These are phyloP conservation scores for Talaromyces verruculosus DNA, from an alignment of 2,329 filamentous ascomycete species.

Conservation along the genomic window DNA sequence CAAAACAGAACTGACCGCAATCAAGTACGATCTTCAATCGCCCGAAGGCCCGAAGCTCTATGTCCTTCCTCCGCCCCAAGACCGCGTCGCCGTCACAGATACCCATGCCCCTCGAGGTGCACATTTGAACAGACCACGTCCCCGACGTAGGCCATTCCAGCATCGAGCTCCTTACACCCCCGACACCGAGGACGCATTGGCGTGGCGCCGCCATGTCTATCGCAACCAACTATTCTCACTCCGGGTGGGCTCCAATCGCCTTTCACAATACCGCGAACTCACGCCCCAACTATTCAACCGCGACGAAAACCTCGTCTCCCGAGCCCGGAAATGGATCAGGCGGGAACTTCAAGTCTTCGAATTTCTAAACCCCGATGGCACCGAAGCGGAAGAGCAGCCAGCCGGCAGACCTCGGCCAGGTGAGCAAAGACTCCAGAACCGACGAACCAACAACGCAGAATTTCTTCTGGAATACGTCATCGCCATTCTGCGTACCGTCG, in stretches of 20 bases:
- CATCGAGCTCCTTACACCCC: conserved; percentile 20
- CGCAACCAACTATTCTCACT: conserved; percentile 69
- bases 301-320: conserved; percentile 68
- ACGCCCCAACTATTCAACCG: conserved; percentile 64
- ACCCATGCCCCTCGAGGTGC: background rate
- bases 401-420: conserved; percentile 29
- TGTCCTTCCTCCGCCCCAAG: conserved; percentile 44
- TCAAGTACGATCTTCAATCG: conserved; percentile 65
- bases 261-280: conserved; percentile 74
- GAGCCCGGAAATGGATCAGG: conserved; percentile 77
- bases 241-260: conserved; percentile 76
- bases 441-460: conserved; percentile 69
- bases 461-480: conserved; percentile 85
- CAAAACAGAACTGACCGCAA: conserved; percentile 55
- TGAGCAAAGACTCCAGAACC: conserved; percentile 37
- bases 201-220: conserved; percentile 71
- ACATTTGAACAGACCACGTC: conserved; percentile 13
- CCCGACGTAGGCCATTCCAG: conserved; percentile 25
- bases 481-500: conserved; percentile 77
- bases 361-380: conserved; percentile 57
- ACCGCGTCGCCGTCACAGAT: conserved; percentile 16
- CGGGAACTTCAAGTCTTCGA: conserved; percentile 81
- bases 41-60: conserved; percentile 60
- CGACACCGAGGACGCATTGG: conserved; percentile 46
- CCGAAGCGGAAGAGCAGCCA: conserved; percentile 9